Base-by-base conservation (phyloP, 179 eudicot genomes). In the Beta corolliflora region DNA sequence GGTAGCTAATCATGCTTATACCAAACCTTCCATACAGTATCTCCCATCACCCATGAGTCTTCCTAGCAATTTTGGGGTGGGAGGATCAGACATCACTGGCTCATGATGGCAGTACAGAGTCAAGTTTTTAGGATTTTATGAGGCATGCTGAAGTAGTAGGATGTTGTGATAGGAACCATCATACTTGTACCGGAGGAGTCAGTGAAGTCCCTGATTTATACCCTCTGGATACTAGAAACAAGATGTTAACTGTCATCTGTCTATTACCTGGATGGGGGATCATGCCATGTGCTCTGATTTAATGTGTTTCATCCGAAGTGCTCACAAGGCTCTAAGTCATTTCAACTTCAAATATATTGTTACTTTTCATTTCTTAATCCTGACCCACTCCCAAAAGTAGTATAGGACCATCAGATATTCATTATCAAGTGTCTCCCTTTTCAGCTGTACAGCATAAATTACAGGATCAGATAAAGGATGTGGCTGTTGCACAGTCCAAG, bases 381-480 rank as follows among this genome's bases (percentile, higher is more conserved):
- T 76, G 53, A 41, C 48, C 61, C 44, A 19, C 60, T 19, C 13
- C 52, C 13, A 45, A 25, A 71, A 68, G 11, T 45, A 21, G 31
- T 9, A 19, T 3, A 73, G 5, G 41, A 36, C 41, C 36, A 16
- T 73, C 15, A 74, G 9, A 75, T 3, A 75, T 19, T 25, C 4
- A 23, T 53, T 0, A 53, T 25, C 36, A 21, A 18, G 67, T 83
- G 71, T 25, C 25, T 36, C 61, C 4, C 36, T 64, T 83, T 79
- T 48, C 87, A 94, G 98, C 89, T 90, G 83, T 93, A 45, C 89
- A 87, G 77, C 82, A 84, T 80, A 93, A 88, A 79, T 50, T 94
- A 80, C 86, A 87, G 90, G 90, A 89, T 60, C 97, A 92, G 77
- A 88, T 86, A 77, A 93, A 89, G 87, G 96, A 86, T 80, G 97